Conservation (phyloP, 73 alveolate genomes). For the Stentor coeruleus region DNA sequence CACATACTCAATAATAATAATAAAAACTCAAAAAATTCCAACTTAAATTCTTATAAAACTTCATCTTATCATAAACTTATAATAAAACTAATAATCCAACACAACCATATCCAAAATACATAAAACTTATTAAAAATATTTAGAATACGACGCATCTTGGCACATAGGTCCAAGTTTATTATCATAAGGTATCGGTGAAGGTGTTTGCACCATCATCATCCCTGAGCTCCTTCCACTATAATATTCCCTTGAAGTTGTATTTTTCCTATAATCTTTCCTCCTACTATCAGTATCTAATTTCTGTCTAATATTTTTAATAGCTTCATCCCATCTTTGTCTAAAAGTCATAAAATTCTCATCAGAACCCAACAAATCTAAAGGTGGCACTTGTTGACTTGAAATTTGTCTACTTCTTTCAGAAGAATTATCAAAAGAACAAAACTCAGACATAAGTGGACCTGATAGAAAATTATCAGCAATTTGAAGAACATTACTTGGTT, state of each 20-base stretch:
- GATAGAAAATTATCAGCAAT: not conserved
- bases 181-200: not conserved
- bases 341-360: not conserved
- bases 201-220: not conserved
- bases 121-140: not conserved
- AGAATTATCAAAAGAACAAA: not conserved
- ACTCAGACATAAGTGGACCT: not conserved
- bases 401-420: not conserved
- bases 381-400: not conserved
- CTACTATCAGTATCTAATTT: not conserved
- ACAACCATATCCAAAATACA: not conserved
- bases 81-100: not conserved
- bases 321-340: not conserved
- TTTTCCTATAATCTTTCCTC: not conserved
- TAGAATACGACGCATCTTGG: slow-evolving; percentile 4
- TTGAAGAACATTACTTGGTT: too few relatives aligned
- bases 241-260: slow-evolving; percentile 2
- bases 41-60: not conserved
- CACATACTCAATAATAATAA: too few relatives aligned
- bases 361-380: not conserved
- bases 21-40: too few relatives aligned
- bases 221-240: not conserved
- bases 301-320: not conserved
- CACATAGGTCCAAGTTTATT: not conserved
- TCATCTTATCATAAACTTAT: not conserved